Conservation (phyloP, 306 rosid genomes). For the Castanea mollissima region DNA sequence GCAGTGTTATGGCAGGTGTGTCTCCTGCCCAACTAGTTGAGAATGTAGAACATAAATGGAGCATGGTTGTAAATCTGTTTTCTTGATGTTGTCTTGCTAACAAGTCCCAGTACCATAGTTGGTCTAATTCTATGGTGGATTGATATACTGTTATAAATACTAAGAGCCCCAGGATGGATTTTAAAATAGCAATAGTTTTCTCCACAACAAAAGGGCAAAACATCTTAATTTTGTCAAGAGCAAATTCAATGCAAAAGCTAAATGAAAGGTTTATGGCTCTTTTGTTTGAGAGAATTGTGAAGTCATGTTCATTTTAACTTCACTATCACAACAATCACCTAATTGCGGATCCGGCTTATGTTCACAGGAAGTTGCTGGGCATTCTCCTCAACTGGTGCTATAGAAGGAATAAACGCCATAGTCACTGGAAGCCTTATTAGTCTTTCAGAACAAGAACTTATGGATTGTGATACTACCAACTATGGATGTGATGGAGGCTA, state of each 20-base stretch:
- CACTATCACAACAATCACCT: background rate
- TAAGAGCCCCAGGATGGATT: too few relatives aligned
- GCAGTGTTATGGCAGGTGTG: too few relatives aligned
- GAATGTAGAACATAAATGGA: too few relatives aligned
- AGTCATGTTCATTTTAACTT: background rate
- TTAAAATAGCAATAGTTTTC: too few relatives aligned
- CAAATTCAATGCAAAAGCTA: too few relatives aligned
- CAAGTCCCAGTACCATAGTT: background rate
- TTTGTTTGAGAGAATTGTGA: background rate
- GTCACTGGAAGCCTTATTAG: conserved; percentile 59
- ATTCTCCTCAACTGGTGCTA: conserved; percentile 70
- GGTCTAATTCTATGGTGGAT: background rate
- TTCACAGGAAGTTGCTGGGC: conserved; percentile 86
- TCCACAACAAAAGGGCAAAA: too few relatives aligned
- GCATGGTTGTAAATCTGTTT: too few relatives aligned
- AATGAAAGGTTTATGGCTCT: background rate
- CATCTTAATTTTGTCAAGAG: too few relatives aligned
- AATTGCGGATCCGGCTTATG: background rate
- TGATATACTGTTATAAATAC: background rate
- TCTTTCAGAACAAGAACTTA: conserved; percentile 79
- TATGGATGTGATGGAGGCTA: conserved; percentile 71
- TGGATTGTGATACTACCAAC: conserved; percentile 65
- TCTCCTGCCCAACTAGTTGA: too few relatives aligned
- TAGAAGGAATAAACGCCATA: conserved; percentile 75
- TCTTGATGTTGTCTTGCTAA: too few relatives aligned